Conservation (phyloP, 2,329 filamentous ascomycete genomes). For the Trichothecium roseum region DNA sequence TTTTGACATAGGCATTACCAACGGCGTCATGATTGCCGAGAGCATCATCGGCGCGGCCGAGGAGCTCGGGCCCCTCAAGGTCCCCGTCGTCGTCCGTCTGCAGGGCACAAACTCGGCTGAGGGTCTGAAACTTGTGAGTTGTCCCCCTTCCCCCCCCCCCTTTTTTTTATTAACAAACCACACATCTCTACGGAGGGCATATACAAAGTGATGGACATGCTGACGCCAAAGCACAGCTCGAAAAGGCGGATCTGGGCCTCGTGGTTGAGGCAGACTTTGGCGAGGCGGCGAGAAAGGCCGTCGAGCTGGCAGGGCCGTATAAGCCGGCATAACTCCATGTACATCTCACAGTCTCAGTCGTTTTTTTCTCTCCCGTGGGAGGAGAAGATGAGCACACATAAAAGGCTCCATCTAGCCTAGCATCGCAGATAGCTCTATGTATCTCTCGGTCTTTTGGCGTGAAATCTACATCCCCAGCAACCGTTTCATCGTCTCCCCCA, state of each 20-base stretch:
- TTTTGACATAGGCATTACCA: conserved; percentile 28
- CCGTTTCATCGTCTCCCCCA: conserved; percentile 23
- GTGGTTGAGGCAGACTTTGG: conserved; percentile 29
- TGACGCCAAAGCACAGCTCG: conserved; percentile 15
- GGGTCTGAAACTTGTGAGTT: conserved; percentile 28
- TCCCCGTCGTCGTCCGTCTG: conserved; percentile 34
- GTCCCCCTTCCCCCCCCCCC: not conserved
- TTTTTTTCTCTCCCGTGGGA: not conserved
- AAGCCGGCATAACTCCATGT: not conserved
- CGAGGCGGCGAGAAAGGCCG: conserved; percentile 19
- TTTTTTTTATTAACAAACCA: no score
- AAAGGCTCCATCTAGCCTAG: not conserved
- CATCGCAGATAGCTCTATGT: not conserved
- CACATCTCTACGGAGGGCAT: no score
- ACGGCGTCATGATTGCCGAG: conserved; percentile 40
- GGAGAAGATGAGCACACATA: not conserved
- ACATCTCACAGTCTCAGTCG: no score
- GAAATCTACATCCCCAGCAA: conserved; percentile 14
- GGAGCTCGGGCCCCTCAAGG: conserved; percentile 22
- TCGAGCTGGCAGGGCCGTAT: conserved; percentile 17
- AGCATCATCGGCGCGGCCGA: conserved; percentile 32
- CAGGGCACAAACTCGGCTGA: conserved; percentile 35
- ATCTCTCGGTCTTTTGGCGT: no score
- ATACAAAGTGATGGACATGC: no score
- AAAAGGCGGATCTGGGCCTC: conserved; percentile 22